Conservation (phyloP, 139 green algal species). For the Picochlorum sp. region DNA sequence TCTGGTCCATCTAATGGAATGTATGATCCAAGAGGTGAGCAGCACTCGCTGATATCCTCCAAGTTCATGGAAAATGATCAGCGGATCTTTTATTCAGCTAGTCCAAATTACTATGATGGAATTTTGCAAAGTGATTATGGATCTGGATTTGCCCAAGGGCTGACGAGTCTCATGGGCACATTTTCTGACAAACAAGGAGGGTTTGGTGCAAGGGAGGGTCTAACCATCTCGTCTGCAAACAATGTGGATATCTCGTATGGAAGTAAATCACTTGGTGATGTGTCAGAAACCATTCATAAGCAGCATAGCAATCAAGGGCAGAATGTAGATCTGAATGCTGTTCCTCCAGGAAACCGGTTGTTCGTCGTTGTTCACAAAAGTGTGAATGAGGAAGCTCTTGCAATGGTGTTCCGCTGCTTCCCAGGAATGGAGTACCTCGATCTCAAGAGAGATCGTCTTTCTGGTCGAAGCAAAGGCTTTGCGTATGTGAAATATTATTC, state of each 20-base stretch:
- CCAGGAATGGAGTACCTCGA: slow-evolving; percentile 84
- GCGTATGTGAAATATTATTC: slow-evolving; percentile 82
- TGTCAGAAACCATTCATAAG: too few relatives aligned
- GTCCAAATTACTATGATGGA: neutral
- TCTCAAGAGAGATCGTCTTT: slow-evolving; percentile 71
- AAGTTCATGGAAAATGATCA: too few relatives aligned
- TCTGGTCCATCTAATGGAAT: too few relatives aligned
- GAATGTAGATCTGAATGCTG: slow-evolving; percentile 35
- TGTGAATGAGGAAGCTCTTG: slow-evolving; percentile 52
- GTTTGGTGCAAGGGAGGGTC: neutral
- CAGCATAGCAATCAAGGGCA: neutral
- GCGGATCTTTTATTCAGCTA: neutral
- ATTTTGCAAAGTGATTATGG: neutral
- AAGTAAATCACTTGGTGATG: too few relatives aligned
- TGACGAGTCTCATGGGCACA: neutral
- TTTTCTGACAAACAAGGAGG: too few relatives aligned
- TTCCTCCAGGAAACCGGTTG: slow-evolving; percentile 39
- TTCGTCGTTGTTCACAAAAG: slow-evolving; percentile 84
- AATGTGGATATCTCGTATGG: neutral
- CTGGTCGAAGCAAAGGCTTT: slow-evolving; percentile 62
- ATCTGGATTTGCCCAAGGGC: slow-evolving; percentile 1
- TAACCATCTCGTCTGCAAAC: neutral
- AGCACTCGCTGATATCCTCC: too few relatives aligned
- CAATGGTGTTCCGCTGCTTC: slow-evolving; percentile 63
- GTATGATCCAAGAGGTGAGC: too few relatives aligned